phyloP scores from a whole-genome alignment of 2,329 filamentous ascomycete species.

The Helotiales sp. region DNA sequence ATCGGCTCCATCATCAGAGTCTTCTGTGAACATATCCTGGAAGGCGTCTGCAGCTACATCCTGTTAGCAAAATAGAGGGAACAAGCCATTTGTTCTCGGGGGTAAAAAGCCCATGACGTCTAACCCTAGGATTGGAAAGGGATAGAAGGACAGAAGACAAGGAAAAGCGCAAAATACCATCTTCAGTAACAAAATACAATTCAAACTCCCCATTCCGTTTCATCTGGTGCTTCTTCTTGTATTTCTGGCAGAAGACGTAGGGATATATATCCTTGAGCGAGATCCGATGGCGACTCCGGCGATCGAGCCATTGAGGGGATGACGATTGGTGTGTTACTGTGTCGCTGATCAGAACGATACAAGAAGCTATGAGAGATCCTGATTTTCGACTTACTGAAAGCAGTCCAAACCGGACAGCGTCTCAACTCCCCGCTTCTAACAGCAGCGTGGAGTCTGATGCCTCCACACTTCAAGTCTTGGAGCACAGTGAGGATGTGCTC shows the following conservation, averaged over 20 bases:
- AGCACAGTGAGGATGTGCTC: conserved; percentile 60
- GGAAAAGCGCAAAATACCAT: conserved; percentile 32
- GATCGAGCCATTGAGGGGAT: conserved; percentile 57
- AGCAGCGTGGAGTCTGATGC: conserved; percentile 60
- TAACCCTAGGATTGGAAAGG: neutral
- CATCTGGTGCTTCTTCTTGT: conserved; percentile 58
- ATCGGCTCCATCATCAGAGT: conserved; percentile 2
- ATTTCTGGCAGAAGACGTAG: conserved; percentile 63
- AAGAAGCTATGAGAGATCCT: neutral
- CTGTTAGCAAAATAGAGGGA: conserved; percentile 10
- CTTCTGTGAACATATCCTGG: conserved; percentile 30
- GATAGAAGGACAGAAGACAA: neutral
- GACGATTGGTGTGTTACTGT: conserved; percentile 59
- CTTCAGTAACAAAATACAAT: conserved; percentile 38
- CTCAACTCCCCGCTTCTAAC: conserved; percentile 59
- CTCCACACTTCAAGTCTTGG: conserved; percentile 54
- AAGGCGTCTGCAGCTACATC: conserved; percentile 34
- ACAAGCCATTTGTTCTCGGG: too few species aligned
- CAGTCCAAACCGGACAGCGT: conserved; percentile 66
- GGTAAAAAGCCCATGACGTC: too few species aligned
- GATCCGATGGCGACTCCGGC: conserved; percentile 53
- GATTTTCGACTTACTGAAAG: conserved; percentile 55
- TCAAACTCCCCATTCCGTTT: conserved; percentile 45
- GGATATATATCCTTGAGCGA: conserved; percentile 60
- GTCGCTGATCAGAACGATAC: neutral